phyloP scores from a whole-genome alignment of 1,284 basidiomycete genomes.

The Tilletia walkeri region DNA sequence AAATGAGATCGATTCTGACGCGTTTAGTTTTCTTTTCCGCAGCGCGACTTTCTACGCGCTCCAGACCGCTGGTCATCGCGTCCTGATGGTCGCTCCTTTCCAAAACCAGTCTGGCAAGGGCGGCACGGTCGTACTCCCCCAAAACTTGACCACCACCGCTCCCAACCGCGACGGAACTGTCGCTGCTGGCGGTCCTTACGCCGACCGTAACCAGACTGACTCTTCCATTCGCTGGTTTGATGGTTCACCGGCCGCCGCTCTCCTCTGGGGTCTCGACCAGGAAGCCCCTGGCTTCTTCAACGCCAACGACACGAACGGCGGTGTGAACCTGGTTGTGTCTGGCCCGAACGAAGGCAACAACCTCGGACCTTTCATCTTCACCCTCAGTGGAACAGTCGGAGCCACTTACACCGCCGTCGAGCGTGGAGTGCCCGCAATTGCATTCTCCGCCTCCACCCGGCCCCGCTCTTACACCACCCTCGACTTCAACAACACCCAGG shows the following conservation, averaged over 20 bases:
- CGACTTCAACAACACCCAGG: conserved; percentile 32
- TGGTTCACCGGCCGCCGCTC: conserved; percentile 36
- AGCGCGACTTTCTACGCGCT: conserved; percentile 46
- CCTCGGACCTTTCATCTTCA: conserved; percentile 41
- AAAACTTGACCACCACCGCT: conserved; percentile 32
- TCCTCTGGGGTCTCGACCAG: conserved; percentile 37
- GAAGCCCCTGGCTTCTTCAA: conserved; percentile 35
- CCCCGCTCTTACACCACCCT: conserved; percentile 33
- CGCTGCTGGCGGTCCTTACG: conserved; percentile 30
- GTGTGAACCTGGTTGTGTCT: conserved; percentile 32
- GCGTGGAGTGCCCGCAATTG: conserved; percentile 40
- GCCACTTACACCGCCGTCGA: conserved; percentile 39
- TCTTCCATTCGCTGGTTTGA: conserved; percentile 38
- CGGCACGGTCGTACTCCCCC: conserved; percentile 44
- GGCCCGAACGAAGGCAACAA: conserved; percentile 40
- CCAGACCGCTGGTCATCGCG: conserved; percentile 41
- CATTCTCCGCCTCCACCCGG: conserved; percentile 39
- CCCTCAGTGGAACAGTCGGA: conserved; percentile 46
- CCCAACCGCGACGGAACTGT: conserved; percentile 36
- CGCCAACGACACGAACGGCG: conserved; percentile 19
- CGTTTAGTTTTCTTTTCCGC: neutral
- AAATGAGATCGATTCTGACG: neutral
- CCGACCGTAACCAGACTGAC: conserved; percentile 31
- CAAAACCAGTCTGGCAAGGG: conserved; percentile 46
- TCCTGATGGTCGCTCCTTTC: conserved; percentile 37